Base-by-base conservation (phyloP, 2,329 filamentous ascomycete genomes). In the Penicillium sp. region DNA sequence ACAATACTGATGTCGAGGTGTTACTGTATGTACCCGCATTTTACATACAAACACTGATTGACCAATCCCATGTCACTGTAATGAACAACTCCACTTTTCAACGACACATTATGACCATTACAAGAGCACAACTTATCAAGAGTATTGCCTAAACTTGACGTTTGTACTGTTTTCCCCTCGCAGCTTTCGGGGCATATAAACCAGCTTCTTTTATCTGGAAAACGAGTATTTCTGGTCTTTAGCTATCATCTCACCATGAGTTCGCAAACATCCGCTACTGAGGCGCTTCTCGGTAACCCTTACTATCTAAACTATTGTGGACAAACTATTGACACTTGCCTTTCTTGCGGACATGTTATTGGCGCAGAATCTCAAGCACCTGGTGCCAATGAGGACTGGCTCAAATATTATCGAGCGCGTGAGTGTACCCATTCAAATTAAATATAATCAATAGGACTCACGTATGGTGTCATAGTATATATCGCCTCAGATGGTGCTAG, bases 331-430 rank as follows among this genome's bases (percentile, higher is more conserved):
- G 19, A 28, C 26, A 49, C 12, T 9, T 56, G 53, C 26, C 37
- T 56, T 5, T 56, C 53, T 6, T 56, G 53, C 26, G 38, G 38
- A 45, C 24, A 56, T 44, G 12, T 24, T 56, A 56, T 56, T 44
- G 53, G 53, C 10, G 53, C 12, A 45, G 38, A 56, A 40, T 40
- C 38, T 40, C 17, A 40, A 40, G 38, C 38, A 40, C 38, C 38
- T 40, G 38, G 38, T n/a, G 17, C 38, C 17, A 40, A 40, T 19
- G 38, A n/a, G 17, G 38, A 38, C 44, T 57, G 55, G 55, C 10
- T 57, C 12, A 57, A 50, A 50, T 57, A 57, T 57, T 57, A 57
- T 30, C 55, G 55, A 50, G 55, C 55, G 44, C 42, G 55, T 57
- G 30, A n/a, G 55, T 57, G 9, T 40, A 40, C 37, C 15, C n/a